These are phyloP conservation scores for Beta corolliflora DNA, from an alignment of 179 eudicot genomes.

Conservation along the genomic window DNA sequence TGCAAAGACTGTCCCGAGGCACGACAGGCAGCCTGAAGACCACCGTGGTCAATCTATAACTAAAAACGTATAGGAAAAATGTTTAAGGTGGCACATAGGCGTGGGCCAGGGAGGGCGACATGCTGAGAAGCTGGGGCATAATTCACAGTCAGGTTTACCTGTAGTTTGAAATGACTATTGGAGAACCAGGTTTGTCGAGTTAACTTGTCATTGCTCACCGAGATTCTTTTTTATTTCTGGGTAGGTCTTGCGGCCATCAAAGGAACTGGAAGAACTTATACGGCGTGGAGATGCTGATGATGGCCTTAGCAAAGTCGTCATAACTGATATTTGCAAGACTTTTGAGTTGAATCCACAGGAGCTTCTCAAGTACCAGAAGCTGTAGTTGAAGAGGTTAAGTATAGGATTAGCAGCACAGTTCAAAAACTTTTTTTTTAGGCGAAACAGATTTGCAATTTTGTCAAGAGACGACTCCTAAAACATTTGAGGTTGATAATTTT, in stretches of 20 bases:
- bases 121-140: too few relatives aligned
- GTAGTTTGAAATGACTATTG: neutral
- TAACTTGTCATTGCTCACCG: neutral
- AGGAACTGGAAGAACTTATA: conserved; percentile 66
- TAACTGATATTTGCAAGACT: conserved; percentile 68
- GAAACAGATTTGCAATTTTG: conserved; percentile 15
- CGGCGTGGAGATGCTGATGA: conserved; percentile 35
- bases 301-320: conserved; percentile 53
- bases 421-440: neutral
- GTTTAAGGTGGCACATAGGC: too few relatives aligned
- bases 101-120: too few relatives aligned
- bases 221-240: neutral
- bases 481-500: conserved; percentile 10
- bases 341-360: conserved; percentile 63
- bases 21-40: too few relatives aligned
- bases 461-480: neutral
- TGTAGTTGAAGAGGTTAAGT: conserved; percentile 27
- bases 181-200: neutral
- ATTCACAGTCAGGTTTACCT: too few relatives aligned
- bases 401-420: conserved; percentile 9
- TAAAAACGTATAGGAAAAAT: too few relatives aligned
- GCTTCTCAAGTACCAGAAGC: conserved; percentile 61
- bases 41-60: too few relatives aligned
- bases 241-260: conserved; percentile 73
- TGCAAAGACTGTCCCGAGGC: too few relatives aligned